phyloP scores from a whole-genome alignment of 2,329 filamentous ascomycete species.

The Lithohypha guttulata region DNA sequence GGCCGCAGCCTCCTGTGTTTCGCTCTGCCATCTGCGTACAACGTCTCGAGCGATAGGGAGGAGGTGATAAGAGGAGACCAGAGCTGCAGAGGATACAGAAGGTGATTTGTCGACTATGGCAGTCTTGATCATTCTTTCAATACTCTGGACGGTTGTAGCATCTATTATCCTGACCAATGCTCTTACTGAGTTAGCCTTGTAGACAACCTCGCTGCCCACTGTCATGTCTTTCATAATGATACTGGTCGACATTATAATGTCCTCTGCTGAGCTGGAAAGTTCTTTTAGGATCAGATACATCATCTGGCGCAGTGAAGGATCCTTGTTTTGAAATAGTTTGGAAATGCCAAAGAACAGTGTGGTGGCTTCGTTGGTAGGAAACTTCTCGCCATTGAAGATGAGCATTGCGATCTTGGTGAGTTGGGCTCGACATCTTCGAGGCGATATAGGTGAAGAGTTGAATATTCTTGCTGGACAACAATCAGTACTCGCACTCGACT shows the following conservation, averaged over 20 bases:
- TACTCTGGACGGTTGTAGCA: constrained; percentile 89
- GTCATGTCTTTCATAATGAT: constrained; percentile 99
- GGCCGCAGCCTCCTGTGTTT: constrained; percentile 92
- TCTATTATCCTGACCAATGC: constrained; percentile 95
- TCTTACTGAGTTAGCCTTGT: constrained; percentile 89
- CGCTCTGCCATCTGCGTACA: constrained; percentile 94
- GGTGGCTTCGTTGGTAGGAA: constrained; percentile 93
- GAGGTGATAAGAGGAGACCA: constrained; percentile 95
- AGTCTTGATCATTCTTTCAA: constrained; percentile 97
- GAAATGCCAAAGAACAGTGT: constrained; percentile 98
- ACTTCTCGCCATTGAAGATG: constrained; percentile 92
- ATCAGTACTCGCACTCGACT: too few species aligned
- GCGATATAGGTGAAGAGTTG: constrained; percentile 93
- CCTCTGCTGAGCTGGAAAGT: constrained; percentile 85
- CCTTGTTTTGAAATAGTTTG: constrained; percentile 99
- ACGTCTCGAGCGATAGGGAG: constrained; percentile 93
- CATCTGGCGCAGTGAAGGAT: constrained; percentile 96
- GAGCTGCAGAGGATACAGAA: constrained; percentile 87
- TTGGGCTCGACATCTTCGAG: constrained; percentile 92
- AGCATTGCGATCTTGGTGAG: constrained; percentile 95
- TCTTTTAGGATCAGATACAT: constrained; percentile 98
- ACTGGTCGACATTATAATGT: constrained; percentile 99
- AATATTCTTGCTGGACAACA: constrained; percentile 75
- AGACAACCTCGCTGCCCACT: constrained; percentile 85
- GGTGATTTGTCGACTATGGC: constrained; percentile 98